Conservation (phyloP, 2,329 filamentous ascomycete species). For the Cladophialophora bantiana region DNA sequence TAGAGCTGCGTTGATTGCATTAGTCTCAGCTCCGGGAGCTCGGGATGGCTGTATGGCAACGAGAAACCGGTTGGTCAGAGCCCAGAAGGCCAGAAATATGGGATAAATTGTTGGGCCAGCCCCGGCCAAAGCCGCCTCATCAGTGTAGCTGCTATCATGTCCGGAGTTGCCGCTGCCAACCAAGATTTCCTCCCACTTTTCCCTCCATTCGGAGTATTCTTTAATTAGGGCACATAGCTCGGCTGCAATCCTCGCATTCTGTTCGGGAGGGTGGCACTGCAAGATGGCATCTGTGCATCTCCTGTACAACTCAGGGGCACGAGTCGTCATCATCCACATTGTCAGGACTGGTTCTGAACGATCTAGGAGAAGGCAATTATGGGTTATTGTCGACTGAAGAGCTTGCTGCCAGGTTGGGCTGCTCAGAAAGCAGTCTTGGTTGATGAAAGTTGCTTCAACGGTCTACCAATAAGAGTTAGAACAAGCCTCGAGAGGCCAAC, state of each 20-base stretch:
- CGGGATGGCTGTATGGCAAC: slow-evolving; percentile 15
- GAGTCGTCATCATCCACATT: slow-evolving; percentile 24
- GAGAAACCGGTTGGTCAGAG: slow-evolving; percentile 24
- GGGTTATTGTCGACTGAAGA: slow-evolving; percentile 14
- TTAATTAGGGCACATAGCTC: slow-evolving; percentile 18
- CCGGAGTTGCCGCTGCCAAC: not conserved
- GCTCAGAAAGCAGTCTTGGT: slow-evolving; percentile 28
- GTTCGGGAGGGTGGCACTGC: not conserved
- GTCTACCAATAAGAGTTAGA: slow-evolving; percentile 15
- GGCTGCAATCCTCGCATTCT: not conserved
- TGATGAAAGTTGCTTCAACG: slow-evolving; percentile 25
- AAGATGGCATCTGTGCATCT: slow-evolving; percentile 21
- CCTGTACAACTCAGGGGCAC: slow-evolving; percentile 22
- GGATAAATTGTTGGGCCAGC: slow-evolving; percentile 13
- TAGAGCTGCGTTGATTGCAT: slow-evolving; percentile 12
- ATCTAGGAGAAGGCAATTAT: slow-evolving; percentile 7
- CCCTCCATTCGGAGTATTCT: slow-evolving; percentile 16
- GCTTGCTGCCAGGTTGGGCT: slow-evolving; percentile 24
- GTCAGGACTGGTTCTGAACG: slow-evolving; percentile 24
- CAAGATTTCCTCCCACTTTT: slow-evolving; percentile 16
- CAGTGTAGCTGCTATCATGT: not conserved
- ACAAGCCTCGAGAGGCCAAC: not conserved
- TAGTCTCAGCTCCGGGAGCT: slow-evolving; percentile 11
- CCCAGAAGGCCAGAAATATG: slow-evolving; percentile 23
- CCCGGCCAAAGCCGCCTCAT: slow-evolving; percentile 4